Base-by-base conservation (phyloP, 805 yeast genomes). In the Pichia rugopelliculosa region DNA sequence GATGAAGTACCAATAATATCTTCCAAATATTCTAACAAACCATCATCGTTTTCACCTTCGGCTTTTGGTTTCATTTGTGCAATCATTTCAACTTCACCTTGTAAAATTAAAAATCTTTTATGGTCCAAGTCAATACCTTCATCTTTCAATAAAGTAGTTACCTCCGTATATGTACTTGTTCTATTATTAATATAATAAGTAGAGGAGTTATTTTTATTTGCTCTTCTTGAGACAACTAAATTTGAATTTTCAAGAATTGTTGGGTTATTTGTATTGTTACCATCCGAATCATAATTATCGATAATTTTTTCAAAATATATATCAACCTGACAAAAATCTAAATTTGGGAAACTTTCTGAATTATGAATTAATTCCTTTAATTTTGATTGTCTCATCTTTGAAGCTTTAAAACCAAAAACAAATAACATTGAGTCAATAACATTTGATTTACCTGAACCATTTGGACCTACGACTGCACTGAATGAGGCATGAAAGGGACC, bases 41-140 rank as follows among this genome's bases (percentile, higher is more conserved):
- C 99, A 61, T 93, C 98, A 57, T 91, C 98, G 53, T 80, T 80
- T 45, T 87, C 96, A 44, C 73, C 78, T 59, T 93, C 97, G 0
- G 97, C 98, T 60, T 91, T 93, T 11, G 99, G 86, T 61, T 91
- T 91, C 99, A 93, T 95, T 63, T 93, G 97, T 0, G 99, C 97
- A 59, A 93, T 93, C 54, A 90, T 84, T 68, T 93, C 99, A 39
- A 93, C 99, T 63, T 93, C 99, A 62, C 99, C 99, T 67, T 93
- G 99, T 40, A 93, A 70, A 60, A 93, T 95, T 56, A 93, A 73
- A 58, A 93, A 93, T 56, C 99, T 74, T 61, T 93, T 93, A 65
- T 93, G 99, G 56, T 90, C 95, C 52, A 93, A 72, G 65, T 93
- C 99, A 49, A 93, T 85, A 6, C 98, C 99, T 60, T 88, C 80